Evolutionary conservation across 2,329 filamentous ascomycete genomes (phyloP), one percentile per base, ranked within the genome.

Genomic region (Cercospora zeina): DNA sequence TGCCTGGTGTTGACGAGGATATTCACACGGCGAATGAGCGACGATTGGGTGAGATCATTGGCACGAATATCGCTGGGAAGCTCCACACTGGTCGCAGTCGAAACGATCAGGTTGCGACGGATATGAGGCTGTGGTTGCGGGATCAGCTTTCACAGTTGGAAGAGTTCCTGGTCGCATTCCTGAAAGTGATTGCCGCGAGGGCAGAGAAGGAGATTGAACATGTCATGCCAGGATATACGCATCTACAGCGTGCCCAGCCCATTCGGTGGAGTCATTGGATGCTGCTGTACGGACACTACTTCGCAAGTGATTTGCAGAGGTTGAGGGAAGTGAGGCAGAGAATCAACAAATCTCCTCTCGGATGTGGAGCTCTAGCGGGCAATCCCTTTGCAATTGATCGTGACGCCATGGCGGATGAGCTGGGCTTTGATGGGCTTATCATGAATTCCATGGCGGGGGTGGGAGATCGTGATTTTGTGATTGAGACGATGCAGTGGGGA

Each of bases 51-150:
- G 92, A 96, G 80, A 83, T 96, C 65, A 93, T 96, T 65, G 91
- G 92, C 71, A 93, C 89, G 76, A 85, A 92, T 27, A 87, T 89
- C 61, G 91, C 88, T 0, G 91, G 93, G 24, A 96, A 96, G 80
- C 84, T 96, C 62, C 93, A 96, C 78, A 96, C 92, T n/a, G 80
- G 81, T 47, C 88, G 93, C 57, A 93, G 89, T 75, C 85, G 92
- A 69, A 96, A 96, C 73, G 92, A 97, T 78, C 92, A 96, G 78
- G 87, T 96, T 61, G 91, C 88, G 53, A 93, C 89, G 21, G 91
- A 96, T 72, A 93, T 96, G 89, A 87, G 91, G 64, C 81, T 96
- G 75, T 97, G 91, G 91, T 78, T 96, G 66, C 84, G 91, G 47
- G 87, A 93, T 67, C 83, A 89, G 78, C 80, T 96, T 62, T 83